Percentiles rank a stretch among this genome's conserved stretches.
phyloP scores from a whole-genome alignment of 2,329 filamentous ascomycete genomes.

The Trichoderma oligosporum region DNA sequence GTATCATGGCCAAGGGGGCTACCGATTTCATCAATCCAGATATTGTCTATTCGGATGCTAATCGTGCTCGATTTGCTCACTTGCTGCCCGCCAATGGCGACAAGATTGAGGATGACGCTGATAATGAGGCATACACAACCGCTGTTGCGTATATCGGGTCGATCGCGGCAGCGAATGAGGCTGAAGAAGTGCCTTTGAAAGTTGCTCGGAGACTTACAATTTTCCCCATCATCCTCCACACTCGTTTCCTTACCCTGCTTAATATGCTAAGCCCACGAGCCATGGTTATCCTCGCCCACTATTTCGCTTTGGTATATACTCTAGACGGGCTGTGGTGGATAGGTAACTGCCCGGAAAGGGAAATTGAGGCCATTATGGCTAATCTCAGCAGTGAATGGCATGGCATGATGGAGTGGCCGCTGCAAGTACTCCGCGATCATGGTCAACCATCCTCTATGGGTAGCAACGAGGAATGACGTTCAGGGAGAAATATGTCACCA shows the following conservation, averaged over 20 bases:
- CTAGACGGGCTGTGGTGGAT: constrained; percentile 16
- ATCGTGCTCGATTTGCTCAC: neutral
- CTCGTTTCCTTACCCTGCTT: constrained; percentile 20
- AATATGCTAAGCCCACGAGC: constrained; percentile 18
- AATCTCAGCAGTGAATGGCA: constrained; percentile 15
- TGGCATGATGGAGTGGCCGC: constrained; percentile 19
- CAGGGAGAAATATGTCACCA: neutral
- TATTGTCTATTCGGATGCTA: neutral
- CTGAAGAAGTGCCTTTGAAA: constrained; percentile 15
- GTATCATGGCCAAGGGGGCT: constrained; percentile 10
- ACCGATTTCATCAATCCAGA: neutral
- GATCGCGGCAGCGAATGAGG: constrained; percentile 17
- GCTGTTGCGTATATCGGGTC: constrained; percentile 20
- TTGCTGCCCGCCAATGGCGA: neutral
- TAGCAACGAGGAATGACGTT: neutral
- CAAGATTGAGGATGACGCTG: neutral
- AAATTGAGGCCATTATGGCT: constrained; percentile 17
- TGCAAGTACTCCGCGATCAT: neutral
- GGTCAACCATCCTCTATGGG: neutral
- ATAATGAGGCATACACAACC: constrained; percentile 17
- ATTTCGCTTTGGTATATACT: constrained; percentile 19
- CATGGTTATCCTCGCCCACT: constrained; percentile 23
- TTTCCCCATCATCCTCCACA: constrained; percentile 21
- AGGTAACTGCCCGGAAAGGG: constrained; percentile 1
- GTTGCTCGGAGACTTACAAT: constrained; percentile 19